phyloP scores from a whole-genome alignment of 2,329 filamentous ascomycete species.

The Colletotrichum theobromicola region DNA sequence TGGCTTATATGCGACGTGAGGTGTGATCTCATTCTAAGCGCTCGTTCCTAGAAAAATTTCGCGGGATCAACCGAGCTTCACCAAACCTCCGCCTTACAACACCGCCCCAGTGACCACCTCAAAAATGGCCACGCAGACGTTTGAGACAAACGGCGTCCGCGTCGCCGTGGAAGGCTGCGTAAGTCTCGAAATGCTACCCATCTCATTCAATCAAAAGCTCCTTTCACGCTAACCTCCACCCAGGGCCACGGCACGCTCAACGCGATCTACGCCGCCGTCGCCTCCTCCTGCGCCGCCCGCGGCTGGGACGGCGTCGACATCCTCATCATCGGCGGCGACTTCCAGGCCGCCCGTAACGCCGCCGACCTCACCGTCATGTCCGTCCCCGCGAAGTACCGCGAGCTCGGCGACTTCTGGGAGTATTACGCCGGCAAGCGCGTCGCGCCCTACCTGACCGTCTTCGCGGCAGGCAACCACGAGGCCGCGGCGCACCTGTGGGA shows the following conservation, averaged over 20 bases:
- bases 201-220: not conserved
- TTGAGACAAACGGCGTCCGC: conserved; percentile 61
- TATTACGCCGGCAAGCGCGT: conserved; percentile 83
- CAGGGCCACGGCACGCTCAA: conserved; percentile 92
- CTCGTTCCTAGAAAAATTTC: conserved; percentile 4
- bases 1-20: not conserved
- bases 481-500: conserved; percentile 90
- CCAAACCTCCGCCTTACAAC: conserved; percentile 8
- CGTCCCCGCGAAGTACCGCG: conserved; percentile 85
- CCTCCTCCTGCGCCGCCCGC: conserved; percentile 70
- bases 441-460: conserved; percentile 90
- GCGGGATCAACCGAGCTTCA: not conserved
- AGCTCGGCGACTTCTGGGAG: conserved; percentile 89
- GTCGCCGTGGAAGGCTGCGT: conserved; percentile 90
- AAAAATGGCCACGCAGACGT: conserved; percentile 35
- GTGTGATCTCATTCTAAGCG: not conserved
- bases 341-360: conserved; percentile 84
- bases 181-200: conserved; percentile 36
- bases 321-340: conserved; percentile 94
- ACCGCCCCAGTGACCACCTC: conserved; percentile 1
- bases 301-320: conserved; percentile 85
- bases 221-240: not conserved
- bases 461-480: conserved; percentile 95
- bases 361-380: conserved; percentile 88
- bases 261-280: conserved; percentile 85